Evolutionary conservation across 768 basidiomycete species (phyloP), one percentile per base, ranked within the genome.

Genomic region (Amanita pseudoporphyria): DNA sequence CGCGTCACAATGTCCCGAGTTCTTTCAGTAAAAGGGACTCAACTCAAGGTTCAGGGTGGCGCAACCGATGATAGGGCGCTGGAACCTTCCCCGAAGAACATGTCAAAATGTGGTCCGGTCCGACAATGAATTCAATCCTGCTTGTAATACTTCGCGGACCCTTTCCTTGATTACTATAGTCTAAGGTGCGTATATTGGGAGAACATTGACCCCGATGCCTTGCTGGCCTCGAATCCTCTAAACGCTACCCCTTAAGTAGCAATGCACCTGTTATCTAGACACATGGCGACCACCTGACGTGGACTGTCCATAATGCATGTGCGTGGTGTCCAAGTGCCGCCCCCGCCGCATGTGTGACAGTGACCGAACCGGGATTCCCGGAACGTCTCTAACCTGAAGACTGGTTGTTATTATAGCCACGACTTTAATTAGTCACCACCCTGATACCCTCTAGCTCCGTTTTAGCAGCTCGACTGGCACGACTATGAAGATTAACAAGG

Each of bases 391-490:
- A 37, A 28, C 36, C 45, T 47, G 45, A 37, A 7, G 9, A 21
- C 7, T 7, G 9, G 21, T 6, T 9, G 14, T 24, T 12, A 38
- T 36, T 37, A 35, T 47, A 26, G 45, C 45, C n/a, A 26, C 2
- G 45, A 3, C 35, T 37, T 47, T 47, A 33, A 47, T 47, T 47
- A 35, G 32, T n/a, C 14, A n/a, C 26, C 22, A 12, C 41, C 41
- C 41, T 28, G 16, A 26, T 26, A 43, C 41, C 41, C 41, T n/a
- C 16, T 43, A n/a, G 41, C 16, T 26, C 41, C 22, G 26, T 43
- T 26, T 43, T 28, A 26, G 41, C 41, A 9, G 24, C 5, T 14
- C 16, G 41, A 43, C 5, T 22, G 24, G 40, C 14, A 41, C 24
- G 22, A 24, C 6, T 19, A 9, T 41, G 40, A 24, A 7, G 40